Evolutionary conservation across 192 early-diverging fungal genomes (phyloP), one percentile per base, ranked within the genome.

Genomic region (Obelidium mucronatum): DNA sequence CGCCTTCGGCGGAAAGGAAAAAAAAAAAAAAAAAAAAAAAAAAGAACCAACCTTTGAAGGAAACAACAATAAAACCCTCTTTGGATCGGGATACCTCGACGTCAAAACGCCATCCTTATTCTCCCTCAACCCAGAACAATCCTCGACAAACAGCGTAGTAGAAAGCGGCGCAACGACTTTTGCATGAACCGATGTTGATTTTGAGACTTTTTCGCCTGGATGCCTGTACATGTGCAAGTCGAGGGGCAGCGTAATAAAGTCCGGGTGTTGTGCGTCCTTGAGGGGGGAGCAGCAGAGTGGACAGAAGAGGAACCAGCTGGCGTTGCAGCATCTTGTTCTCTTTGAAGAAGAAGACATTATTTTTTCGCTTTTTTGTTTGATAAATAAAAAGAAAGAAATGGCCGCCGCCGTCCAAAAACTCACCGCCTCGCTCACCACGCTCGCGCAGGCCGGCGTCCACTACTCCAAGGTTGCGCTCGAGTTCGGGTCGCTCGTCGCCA

Each of bases 171-270:
- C 92, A 53, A 96, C 77, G 5, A 96, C 80, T 66, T 91, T 89
- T 19, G 95, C 92, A 71, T 98, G 97, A 4, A 93, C 80, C 1
- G 93, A 92, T 0, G 97, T 98, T 3, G 93, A 94, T 82, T 98
- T 96, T 42, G 91, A 93, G 51, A 93, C 90, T 3, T 83, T 67
- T 79, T 98, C 96, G 51, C 84, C 66, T 2, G 91, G 89, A 78
- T 96, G 94, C 68, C 96, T 92, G 62, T 94, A 91, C 48, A 72
- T 72, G 54, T 56, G 69, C 33, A 72, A 34, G 5, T 26, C n/a
- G 1, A 72, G 34, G 24, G 69, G 69, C 8, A 72, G 53, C 3
- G 69, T 30, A 17, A 72, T 54, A 28, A 17, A 54, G 17, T 72
- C 51, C 4, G 75, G 35, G 22, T n/a, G 3, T 5, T 17, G 24